phyloP scores from a whole-genome alignment of 2,329 filamentous ascomycete genomes.

The Cryphonectria carpinicola region DNA sequence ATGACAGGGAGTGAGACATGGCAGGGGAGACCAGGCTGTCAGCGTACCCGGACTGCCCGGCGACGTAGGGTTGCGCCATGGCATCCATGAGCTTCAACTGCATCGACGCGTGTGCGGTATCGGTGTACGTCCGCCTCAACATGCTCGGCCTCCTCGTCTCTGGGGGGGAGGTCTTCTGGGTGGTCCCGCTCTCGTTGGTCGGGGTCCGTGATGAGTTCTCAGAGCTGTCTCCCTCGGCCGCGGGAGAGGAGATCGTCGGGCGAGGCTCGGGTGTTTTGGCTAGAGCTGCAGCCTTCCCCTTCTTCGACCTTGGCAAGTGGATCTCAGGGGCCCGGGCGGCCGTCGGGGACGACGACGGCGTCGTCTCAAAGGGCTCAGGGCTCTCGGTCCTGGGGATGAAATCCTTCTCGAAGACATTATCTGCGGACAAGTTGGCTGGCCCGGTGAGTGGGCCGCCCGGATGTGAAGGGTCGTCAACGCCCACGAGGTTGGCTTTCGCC shows the following conservation, averaged over 20 bases:
- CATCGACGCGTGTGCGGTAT: conserved; percentile 73
- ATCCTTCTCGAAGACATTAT: conserved; percentile 84
- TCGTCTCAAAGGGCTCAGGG: conserved; percentile 49
- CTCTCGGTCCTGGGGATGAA: conserved; percentile 65
- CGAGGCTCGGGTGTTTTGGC: not conserved
- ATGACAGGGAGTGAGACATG: conserved; percentile 45
- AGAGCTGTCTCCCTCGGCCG: conserved; percentile 41
- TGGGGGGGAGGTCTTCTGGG: conserved; percentile 57
- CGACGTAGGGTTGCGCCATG: conserved; percentile 78
- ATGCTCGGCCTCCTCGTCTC: conserved; percentile 60
- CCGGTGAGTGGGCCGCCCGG: conserved; percentile 73
- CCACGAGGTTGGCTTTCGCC: conserved; percentile 78
- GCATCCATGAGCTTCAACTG: conserved; percentile 86
- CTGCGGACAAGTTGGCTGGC: conserved; percentile 71
- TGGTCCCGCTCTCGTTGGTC: conserved; percentile 60
- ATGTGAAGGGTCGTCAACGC: conserved; percentile 57
- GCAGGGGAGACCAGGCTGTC: conserved; percentile 50
- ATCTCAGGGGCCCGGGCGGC: conserved; percentile 31
- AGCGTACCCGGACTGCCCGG: conserved; percentile 46
- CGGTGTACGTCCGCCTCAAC: conserved; percentile 86
- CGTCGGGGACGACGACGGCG: conserved; percentile 42
- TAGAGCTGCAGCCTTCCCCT: not conserved
- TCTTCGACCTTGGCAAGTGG: conserved; percentile 18
- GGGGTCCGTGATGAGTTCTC: conserved; percentile 57
- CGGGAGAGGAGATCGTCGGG: conserved; percentile 11